Evolutionary conservation across 2,329 filamentous ascomycete species (phyloP).

Genomic region (Colletotrichum sp.): DNA sequence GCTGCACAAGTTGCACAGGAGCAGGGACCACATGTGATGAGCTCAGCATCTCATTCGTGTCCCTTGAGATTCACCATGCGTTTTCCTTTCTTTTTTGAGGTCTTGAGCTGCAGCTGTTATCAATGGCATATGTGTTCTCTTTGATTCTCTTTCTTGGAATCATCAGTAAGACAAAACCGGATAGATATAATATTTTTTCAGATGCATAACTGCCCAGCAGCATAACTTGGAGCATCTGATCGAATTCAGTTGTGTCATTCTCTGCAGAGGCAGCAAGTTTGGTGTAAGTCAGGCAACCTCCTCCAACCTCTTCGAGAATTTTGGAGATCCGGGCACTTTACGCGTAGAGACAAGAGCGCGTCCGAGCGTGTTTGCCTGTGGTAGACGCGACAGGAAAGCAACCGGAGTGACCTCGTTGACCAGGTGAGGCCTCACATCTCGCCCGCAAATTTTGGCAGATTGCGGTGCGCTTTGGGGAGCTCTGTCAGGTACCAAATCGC

Average conservation of each 20-base stretch:
- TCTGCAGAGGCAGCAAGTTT: neutral
- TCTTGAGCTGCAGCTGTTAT: neutral
- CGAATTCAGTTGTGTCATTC: neutral
- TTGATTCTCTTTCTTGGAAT: neutral
- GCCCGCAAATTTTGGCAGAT: neutral
- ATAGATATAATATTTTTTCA: neutral
- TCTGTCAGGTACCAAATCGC: slow-evolving; percentile 2
- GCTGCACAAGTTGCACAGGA: neutral
- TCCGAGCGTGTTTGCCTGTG: slow-evolving; percentile 10
- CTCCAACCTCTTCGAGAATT: neutral
- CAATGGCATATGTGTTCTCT: neutral
- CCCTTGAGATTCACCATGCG: neutral
- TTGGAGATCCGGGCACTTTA: slow-evolving; percentile 3
- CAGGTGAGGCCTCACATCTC: neutral
- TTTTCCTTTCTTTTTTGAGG: neutral
- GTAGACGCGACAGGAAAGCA: slow-evolving; percentile 11
- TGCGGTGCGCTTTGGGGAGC: neutral
- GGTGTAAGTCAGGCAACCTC: neutral
- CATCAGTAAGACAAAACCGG: neutral
- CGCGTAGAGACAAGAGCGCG: neutral
- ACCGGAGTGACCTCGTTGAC: slow-evolving; percentile 7
- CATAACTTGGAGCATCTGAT: neutral
- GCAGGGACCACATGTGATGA: slow-evolving; percentile 6
- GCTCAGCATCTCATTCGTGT: slow-evolving; percentile 13
- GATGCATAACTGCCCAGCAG: neutral